Conservation (phyloP, 177 flowering plant species). For the Vitis hybrid region DNA sequence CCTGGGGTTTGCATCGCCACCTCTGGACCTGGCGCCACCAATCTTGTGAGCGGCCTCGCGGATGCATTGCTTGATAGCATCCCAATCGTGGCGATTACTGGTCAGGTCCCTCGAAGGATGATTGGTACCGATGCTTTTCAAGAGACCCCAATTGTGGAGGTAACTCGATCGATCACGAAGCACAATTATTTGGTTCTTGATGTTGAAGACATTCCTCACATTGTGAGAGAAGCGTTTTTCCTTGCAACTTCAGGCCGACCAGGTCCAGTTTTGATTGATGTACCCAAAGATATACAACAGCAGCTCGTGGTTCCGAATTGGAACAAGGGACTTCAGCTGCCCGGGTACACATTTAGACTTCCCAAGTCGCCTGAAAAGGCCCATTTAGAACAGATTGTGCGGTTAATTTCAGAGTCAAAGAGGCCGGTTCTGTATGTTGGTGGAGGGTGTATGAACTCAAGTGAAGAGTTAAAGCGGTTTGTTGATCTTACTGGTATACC, state of each 20-base stretch:
- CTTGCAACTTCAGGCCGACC: slow-evolving; percentile 64
- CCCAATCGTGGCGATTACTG: slow-evolving; percentile 70
- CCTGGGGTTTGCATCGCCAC: slow-evolving; percentile 77
- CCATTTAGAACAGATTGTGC: slow-evolving; percentile 54
- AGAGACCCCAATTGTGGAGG: slow-evolving; percentile 81
- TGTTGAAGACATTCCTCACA: slow-evolving; percentile 64
- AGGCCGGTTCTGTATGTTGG: slow-evolving; percentile 68
- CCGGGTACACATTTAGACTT: slow-evolving; percentile 61
- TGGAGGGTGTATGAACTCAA: slow-evolving; percentile 71
- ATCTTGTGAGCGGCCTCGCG: slow-evolving; percentile 68
- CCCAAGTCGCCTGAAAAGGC: slow-evolving; percentile 35
- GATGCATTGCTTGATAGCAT: slow-evolving; percentile 66
- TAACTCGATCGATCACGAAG: slow-evolving; percentile 67
- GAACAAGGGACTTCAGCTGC: slow-evolving; percentile 44
- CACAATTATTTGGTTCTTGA: slow-evolving; percentile 67
- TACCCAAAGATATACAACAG: slow-evolving; percentile 73
- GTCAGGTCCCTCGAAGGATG: slow-evolving; percentile 73
- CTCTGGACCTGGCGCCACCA: slow-evolving; percentile 76
- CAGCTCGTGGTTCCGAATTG: slow-evolving; percentile 63
- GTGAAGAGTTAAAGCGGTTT: slow-evolving; percentile 55
- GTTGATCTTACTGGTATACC: slow-evolving; percentile 74
- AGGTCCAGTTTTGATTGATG: slow-evolving; percentile 71
- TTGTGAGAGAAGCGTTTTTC: slow-evolving; percentile 62
- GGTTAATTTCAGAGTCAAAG: slow-evolving; percentile 56
- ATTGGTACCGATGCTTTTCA: slow-evolving; percentile 80